Conservation (phyloP, 2,329 filamentous ascomycete genomes). For the Colletotrichum plurivorum region DNA sequence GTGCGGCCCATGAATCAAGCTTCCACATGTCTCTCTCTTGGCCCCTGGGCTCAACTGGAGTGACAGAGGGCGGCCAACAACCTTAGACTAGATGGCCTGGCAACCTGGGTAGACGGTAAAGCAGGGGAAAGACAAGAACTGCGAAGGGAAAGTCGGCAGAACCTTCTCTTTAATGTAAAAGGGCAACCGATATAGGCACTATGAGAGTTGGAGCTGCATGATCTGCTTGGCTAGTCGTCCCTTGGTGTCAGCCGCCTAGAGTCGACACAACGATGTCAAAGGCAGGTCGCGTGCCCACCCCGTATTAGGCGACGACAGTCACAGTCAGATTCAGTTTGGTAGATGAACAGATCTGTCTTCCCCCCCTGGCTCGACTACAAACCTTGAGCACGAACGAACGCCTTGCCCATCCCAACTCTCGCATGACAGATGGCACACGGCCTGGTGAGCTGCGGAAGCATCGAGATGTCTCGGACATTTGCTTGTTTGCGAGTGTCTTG, state of each 20-base stretch:
- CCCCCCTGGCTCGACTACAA: not conserved
- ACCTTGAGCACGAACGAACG: conserved; percentile 5
- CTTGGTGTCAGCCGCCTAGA: conserved; percentile 15
- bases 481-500: not conserved
- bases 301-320: not conserved
- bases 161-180: no score
- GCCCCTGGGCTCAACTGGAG: not conserved
- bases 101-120: not conserved
- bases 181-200: no score
- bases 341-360: not conserved
- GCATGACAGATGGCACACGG: conserved; percentile 7
- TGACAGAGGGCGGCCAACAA: not conserved
- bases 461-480: not conserved
- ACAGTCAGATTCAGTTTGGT: not conserved
- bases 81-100: not conserved
- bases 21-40: conserved; percentile 4
- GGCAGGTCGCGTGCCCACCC: conserved; percentile 31
- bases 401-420: conserved; percentile 9
- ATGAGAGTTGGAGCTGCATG: conserved; percentile 1
- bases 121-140: conserved; percentile 1
- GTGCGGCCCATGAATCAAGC: conserved; percentile 3
- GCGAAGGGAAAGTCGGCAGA: not conserved
- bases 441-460: not conserved
- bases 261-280: conserved; percentile 1
- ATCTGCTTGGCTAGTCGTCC: conserved; percentile 8